These are phyloP conservation scores for Tricholoma saponaceum DNA, from an alignment of 768 basidiomycete genomes.

Conservation along the genomic window DNA sequence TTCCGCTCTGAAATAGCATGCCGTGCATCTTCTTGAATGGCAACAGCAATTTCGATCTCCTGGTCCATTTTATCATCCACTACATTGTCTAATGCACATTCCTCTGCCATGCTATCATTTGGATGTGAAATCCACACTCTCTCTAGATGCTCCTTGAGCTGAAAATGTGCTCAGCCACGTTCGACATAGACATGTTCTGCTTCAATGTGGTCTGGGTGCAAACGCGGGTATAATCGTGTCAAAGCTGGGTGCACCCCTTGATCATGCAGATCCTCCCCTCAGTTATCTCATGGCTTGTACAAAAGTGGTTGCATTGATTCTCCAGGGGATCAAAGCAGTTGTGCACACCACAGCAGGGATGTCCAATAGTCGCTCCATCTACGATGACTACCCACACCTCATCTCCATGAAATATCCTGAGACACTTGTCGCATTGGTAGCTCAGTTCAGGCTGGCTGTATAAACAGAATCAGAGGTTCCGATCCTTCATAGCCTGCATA, in stretches of 20 bases:
- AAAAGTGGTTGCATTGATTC: constrained; percentile 17
- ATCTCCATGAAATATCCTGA: too few relatives aligned
- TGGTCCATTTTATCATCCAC: neutral
- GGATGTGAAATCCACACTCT: neutral
- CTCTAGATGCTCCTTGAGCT: constrained; percentile 12
- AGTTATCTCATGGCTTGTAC: constrained; percentile 14
- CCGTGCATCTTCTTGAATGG: neutral
- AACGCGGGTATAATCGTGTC: constrained; percentile 12
- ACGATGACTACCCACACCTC: too few relatives aligned
- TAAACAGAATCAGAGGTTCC: neutral
- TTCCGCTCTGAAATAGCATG: neutral
- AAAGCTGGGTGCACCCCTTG: constrained; percentile 9
- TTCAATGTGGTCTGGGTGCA: constrained; percentile 19
- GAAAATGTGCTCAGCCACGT: constrained; percentile 20
- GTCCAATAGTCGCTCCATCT: too few relatives aligned
- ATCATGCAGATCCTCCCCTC: constrained; percentile 15
- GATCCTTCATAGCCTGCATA: neutral
- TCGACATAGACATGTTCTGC: constrained; percentile 18
- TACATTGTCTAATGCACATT: neutral
- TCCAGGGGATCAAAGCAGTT: constrained; percentile 11
- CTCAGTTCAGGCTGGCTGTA: neutral
- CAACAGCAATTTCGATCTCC: neutral
- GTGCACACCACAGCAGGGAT: too few relatives aligned
- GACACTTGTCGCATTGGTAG: neutral
- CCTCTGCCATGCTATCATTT: neutral